phyloP scores from a whole-genome alignment of 192 early-diverging fungal genomes.

The Radiomyces spectabilis region DNA sequence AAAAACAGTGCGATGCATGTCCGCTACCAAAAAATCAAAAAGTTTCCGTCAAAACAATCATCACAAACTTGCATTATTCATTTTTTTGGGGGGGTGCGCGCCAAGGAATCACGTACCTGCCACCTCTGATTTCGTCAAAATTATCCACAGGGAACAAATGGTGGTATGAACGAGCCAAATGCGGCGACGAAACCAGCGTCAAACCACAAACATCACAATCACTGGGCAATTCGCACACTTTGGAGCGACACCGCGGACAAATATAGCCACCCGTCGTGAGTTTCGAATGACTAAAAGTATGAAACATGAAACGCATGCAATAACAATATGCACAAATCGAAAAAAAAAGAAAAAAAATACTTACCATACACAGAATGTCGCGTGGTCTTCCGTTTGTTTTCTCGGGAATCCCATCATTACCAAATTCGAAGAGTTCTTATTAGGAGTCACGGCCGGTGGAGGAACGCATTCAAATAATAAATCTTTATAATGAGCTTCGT shows the following conservation, averaged over 20 bases:
- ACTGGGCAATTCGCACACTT: slow-evolving; percentile 83
- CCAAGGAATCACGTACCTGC: too few species aligned
- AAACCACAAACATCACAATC: slow-evolving; percentile 89
- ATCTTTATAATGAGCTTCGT: slow-evolving; percentile 80
- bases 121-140: slow-evolving; percentile 59
- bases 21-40: slow-evolving; percentile 23
- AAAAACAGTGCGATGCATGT: slow-evolving; percentile 33
- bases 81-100: too few species aligned
- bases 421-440: slow-evolving; percentile 53
- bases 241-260: slow-evolving; percentile 78
- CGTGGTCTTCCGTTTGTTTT: slow-evolving; percentile 34
- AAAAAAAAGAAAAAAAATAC: not conserved
- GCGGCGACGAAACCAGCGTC: slow-evolving; percentile 82
- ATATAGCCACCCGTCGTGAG: slow-evolving; percentile 66
- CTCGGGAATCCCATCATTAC: slow-evolving; percentile 93
- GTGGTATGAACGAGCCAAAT: slow-evolving; percentile 88
- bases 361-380: slow-evolving; percentile 77
- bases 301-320: slow-evolving; percentile 2
- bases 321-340: not conserved
- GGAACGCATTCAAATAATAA: slow-evolving; percentile 78
- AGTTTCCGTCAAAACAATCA: slow-evolving; percentile 67
- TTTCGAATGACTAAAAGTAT: slow-evolving; percentile 51
- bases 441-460: slow-evolving; percentile 68
- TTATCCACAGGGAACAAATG: slow-evolving; percentile 91
- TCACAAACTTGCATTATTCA: too few species aligned